Conservation (phyloP, 345 rosid genomes). For the Eutrema japonicum region DNA sequence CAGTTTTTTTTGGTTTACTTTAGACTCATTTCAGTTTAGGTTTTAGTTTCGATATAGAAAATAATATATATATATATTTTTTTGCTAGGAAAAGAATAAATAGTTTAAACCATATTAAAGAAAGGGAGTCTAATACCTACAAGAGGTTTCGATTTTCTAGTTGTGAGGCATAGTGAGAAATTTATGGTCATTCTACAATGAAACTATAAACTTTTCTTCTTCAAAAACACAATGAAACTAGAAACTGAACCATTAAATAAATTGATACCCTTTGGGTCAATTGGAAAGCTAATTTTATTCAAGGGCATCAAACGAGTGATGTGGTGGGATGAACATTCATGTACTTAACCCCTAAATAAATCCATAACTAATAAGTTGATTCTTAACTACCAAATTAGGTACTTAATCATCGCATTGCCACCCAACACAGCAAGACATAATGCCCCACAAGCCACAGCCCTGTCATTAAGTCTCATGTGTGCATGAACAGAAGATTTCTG, state of each 20-base stretch:
- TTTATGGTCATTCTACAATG: not conserved
- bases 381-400: conserved; percentile 19
- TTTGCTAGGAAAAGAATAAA: too few relatives aligned
- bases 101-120: too few relatives aligned
- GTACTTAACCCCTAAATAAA: not conserved
- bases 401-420: conserved; percentile 17
- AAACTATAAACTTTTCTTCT: conserved; percentile 5
- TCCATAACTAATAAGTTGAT: conserved; percentile 12
- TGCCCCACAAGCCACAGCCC: conserved; percentile 36
- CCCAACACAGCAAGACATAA: conserved; percentile 30
- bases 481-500: conserved; percentile 42
- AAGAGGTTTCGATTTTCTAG: not conserved
- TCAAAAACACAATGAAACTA: conserved; percentile 6
- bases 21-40: too few relatives aligned
- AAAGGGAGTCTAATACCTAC: too few relatives aligned
- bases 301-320: conserved; percentile 20
- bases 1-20: too few relatives aligned
- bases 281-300: conserved; percentile 12
- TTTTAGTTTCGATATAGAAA: too few relatives aligned
- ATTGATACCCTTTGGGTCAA: not conserved
- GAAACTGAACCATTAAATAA: not conserved
- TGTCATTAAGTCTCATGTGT: conserved; percentile 40
- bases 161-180: not conserved
- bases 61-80: too few relatives aligned
- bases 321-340: conserved; percentile 27